These are phyloP conservation scores for Trichomonascaceae sp. DNA, from an alignment of 1,139 yeast species.

Conservation along the genomic window DNA sequence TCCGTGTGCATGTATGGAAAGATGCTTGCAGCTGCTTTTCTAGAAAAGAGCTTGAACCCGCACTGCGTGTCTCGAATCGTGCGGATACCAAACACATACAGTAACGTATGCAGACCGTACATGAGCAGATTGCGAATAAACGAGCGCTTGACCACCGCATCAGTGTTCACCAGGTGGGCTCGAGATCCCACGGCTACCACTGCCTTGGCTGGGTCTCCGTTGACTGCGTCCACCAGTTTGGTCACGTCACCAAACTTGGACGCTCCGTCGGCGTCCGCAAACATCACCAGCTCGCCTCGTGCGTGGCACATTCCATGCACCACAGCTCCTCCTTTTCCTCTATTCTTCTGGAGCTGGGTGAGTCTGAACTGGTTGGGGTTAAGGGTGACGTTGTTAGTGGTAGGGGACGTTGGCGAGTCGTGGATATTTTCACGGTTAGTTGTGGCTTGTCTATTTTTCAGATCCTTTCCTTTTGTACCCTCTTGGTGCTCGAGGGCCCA, in stretches of 20 bases:
- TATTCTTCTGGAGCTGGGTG: slow-evolving; percentile 50
- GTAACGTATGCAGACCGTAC: slow-evolving; percentile 84
- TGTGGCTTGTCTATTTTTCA: too few species aligned
- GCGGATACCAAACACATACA: slow-evolving; percentile 78
- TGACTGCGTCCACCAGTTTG: slow-evolving; percentile 37
- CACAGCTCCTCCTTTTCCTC: slow-evolving; percentile 98
- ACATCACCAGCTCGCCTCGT: slow-evolving; percentile 61
- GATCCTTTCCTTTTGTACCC: too few species aligned
- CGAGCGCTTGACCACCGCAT: slow-evolving; percentile 89
- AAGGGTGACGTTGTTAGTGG: too few species aligned
- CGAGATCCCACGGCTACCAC: slow-evolving; percentile 79
- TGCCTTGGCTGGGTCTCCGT: slow-evolving; percentile 20
- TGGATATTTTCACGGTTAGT: too few species aligned
- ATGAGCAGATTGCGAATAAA: slow-evolving; percentile 78
- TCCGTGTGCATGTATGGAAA: slow-evolving; percentile 94
- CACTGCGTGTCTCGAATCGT: slow-evolving; percentile 88
- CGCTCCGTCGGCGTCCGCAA: slow-evolving; percentile 98
- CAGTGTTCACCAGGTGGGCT: slow-evolving; percentile 93
- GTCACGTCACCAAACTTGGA: slow-evolving; percentile 61
- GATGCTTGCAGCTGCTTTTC: slow-evolving; percentile 45
- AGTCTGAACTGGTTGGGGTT: slow-evolving; percentile 54
- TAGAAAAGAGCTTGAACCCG: slow-evolving; percentile 86
- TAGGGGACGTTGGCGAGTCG: too few species aligned
- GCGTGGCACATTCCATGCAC: slow-evolving; percentile 78
- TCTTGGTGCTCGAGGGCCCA: slow-evolving; percentile 34